Conservation (phyloP, 768 basidiomycete genomes). For the Russula griseocarnosa region DNA sequence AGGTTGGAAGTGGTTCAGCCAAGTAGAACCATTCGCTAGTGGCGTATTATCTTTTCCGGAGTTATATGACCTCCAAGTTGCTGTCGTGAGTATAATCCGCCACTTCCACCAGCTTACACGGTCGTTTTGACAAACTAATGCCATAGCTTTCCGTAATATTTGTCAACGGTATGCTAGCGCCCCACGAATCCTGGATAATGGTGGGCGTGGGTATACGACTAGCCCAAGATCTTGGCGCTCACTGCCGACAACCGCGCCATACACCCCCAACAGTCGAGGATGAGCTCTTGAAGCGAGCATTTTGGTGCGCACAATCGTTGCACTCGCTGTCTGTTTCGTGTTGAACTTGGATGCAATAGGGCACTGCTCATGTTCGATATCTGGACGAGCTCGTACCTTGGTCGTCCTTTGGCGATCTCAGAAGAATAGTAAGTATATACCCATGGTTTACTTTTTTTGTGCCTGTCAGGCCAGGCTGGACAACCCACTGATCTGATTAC, state of each 20-base stretch:
- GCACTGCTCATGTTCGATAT: slow-evolving; percentile 48
- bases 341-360: slow-evolving; percentile 35
- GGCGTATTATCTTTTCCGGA: slow-evolving; percentile 52
- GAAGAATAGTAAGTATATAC: slow-evolving; percentile 55
- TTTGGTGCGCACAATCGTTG: slow-evolving; percentile 44
- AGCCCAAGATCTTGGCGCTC: slow-evolving; percentile 74
- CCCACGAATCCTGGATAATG: slow-evolving; percentile 53
- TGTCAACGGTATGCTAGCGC: slow-evolving; percentile 44
- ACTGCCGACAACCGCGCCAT: slow-evolving; percentile 46
- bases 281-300: slow-evolving; percentile 73
- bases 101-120: neutral
- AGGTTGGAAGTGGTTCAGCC: slow-evolving; percentile 49
- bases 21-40: slow-evolving; percentile 58
- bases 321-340: neutral
- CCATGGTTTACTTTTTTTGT: neutral
- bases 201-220: slow-evolving; percentile 61
- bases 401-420: slow-evolving; percentile 64
- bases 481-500: slow-evolving; percentile 27
- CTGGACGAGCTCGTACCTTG: slow-evolving; percentile 46
- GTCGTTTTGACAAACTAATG: neutral
- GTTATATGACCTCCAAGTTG: slow-evolving; percentile 69
- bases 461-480: neutral
- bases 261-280: slow-evolving; percentile 49
- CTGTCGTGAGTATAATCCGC: slow-evolving; percentile 41
- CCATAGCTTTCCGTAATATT: slow-evolving; percentile 37